A percentile compares a stretch with the other conserved stretches of the same genome.
These are phyloP conservation scores for Pulveroboletus sp. DNA, from an alignment of 768 basidiomycete genomes.

Conservation along the genomic window DNA sequence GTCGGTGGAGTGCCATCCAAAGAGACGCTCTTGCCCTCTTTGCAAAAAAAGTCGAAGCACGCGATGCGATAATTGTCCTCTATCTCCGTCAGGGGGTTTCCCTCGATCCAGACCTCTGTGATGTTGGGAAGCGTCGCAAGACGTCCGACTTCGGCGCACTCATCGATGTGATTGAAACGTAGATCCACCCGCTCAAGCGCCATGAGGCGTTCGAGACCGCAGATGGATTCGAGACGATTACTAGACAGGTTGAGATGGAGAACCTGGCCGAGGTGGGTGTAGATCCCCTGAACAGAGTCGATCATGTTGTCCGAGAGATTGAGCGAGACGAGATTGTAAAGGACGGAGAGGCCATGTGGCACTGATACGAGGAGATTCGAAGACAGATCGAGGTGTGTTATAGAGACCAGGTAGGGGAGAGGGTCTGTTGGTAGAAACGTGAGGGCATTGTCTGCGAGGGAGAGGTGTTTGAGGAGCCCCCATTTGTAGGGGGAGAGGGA, in stretches of 20 bases:
- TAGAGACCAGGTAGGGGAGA: slow-evolving; percentile 61
- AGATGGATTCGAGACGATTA: slow-evolving; percentile 92
- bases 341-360: slow-evolving; percentile 67
- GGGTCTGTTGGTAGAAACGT: slow-evolving; percentile 73
- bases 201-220: slow-evolving; percentile 86
- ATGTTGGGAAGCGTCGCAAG: slow-evolving; percentile 78
- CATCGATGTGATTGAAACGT: slow-evolving; percentile 72
- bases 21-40: slow-evolving; percentile 74
- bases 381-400: slow-evolving; percentile 85
- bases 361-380: slow-evolving; percentile 87
- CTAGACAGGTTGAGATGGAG: slow-evolving; percentile 73
- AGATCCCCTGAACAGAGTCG: slow-evolving; percentile 88
- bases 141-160: slow-evolving; percentile 80
- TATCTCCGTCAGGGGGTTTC: slow-evolving; percentile 74
- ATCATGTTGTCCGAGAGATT: slow-evolving; percentile 98
- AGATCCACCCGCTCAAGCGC: slow-evolving; percentile 85
- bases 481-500: slow-evolving; percentile 61
- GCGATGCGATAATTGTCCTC: slow-evolving; percentile 69
- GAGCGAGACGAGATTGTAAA: slow-evolving; percentile 83
- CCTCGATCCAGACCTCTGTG: slow-evolving; percentile 74
- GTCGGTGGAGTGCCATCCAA: slow-evolving; percentile 72
- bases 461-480: slow-evolving; percentile 73
- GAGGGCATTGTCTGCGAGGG: slow-evolving; percentile 73
- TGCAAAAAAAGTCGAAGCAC: slow-evolving; percentile 81
- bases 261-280: slow-evolving; percentile 74